Conservation (phyloP, 2,329 filamentous ascomycete genomes). For the Aspergillus pseudonomiae region DNA sequence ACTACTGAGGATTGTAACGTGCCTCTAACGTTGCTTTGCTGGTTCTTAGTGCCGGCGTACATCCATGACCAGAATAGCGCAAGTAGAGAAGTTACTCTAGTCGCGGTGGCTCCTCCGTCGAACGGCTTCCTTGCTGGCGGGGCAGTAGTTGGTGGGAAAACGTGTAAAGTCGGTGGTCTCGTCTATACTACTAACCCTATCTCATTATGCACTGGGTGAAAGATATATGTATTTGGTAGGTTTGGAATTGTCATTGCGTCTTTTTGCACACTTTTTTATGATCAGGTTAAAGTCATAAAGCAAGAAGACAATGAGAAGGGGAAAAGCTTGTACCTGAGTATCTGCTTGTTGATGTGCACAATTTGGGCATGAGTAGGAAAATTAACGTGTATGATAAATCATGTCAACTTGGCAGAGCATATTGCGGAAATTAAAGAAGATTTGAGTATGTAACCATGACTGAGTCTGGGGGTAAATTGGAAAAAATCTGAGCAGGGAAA, state of each 20-base stretch:
- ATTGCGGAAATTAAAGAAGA: background rate
- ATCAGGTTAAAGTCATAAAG: background rate
- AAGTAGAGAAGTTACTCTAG: background rate
- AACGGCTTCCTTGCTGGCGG: background rate
- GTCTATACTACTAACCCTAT: background rate
- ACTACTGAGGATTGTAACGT: background rate
- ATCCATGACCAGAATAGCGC: background rate
- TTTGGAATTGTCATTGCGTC: background rate
- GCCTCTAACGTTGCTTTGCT: background rate
- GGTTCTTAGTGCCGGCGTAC: background rate
- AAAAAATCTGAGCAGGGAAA: background rate
- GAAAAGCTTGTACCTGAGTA: background rate
- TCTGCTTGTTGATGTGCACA: background rate
- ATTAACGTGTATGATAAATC: background rate
- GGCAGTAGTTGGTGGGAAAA: background rate
- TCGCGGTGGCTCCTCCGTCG: background rate
- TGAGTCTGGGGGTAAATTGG: background rate
- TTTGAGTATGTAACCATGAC: background rate
- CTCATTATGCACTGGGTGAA: background rate
- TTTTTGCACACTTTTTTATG: background rate
- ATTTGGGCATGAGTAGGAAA: background rate
- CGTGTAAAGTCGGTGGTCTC: background rate
- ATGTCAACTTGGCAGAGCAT: background rate
- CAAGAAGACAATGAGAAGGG: background rate
- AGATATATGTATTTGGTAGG: background rate